Evolutionary conservation across 2,329 filamentous ascomycete genomes (phyloP).

Genomic region (Sordariomycetes sp.): DNA sequence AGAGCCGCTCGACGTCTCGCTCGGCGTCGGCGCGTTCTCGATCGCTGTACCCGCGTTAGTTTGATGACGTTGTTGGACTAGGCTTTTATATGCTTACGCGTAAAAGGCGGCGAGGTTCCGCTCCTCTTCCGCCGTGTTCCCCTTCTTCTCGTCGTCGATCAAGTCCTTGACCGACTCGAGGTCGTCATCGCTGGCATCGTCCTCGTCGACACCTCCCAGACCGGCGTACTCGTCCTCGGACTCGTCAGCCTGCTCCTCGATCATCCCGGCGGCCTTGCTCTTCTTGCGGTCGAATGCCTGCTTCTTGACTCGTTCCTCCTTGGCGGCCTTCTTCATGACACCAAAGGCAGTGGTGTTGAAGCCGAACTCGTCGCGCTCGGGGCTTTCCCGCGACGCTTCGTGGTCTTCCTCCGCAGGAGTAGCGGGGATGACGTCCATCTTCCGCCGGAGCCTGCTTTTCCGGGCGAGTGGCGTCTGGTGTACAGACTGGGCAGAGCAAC

Average conservation of each 20-base stretch:
- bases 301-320: constrained; percentile 33
- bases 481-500: constrained; percentile 22
- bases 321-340: constrained; percentile 53
- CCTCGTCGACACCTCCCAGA: constrained; percentile 79
- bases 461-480: constrained; percentile 57
- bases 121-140: constrained; percentile 52
- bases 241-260: constrained; percentile 91
- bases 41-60: constrained; percentile 40
- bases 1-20: constrained; percentile 79
- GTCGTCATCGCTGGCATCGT: constrained; percentile 63
- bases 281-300: constrained; percentile 68
- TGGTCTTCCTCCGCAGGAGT: constrained; percentile 30
- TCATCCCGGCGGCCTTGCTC: constrained; percentile 75
- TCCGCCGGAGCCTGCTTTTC: constrained; percentile 43
- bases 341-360: constrained; percentile 53
- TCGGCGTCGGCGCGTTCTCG: constrained; percentile 73
- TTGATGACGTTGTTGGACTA: not conserved
- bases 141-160: constrained; percentile 58
- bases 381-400: constrained; percentile 9
- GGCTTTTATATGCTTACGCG: constrained; percentile 53
- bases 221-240: constrained; percentile 98
- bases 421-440: constrained; percentile 19
- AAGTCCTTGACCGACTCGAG: constrained; percentile 67
- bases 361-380: constrained; percentile 21
- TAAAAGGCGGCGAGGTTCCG: constrained; percentile 75